Conservation (phyloP, 768 basidiomycete species). For the Boletus subparvulus region DNA sequence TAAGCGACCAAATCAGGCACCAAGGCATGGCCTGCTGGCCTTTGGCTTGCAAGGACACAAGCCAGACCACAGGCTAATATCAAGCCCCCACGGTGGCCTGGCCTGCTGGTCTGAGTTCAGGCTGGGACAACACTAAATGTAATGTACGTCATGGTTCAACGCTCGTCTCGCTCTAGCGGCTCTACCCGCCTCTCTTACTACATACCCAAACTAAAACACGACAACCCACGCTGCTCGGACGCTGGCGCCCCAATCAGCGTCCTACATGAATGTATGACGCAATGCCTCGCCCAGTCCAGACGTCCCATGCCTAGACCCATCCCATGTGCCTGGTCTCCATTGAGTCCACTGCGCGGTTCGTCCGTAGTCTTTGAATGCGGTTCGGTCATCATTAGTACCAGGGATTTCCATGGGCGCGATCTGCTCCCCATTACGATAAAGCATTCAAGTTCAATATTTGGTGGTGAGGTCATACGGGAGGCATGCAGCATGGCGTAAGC, state of each 20-base stretch:
- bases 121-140: neutral
- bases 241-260: neutral
- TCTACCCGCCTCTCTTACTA: neutral
- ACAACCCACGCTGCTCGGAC: neutral
- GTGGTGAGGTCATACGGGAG: neutral
- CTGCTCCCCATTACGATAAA: conserved; percentile 6
- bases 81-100: too few species aligned
- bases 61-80: too few species aligned
- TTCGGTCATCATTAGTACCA: neutral
- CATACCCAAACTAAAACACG: neutral
- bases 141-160: neutral
- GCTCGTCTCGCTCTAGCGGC: neutral
- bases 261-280: neutral
- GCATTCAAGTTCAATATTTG: too few species aligned
- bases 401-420: conserved; percentile 7
- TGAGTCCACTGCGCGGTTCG: neutral
- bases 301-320: neutral
- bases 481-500: neutral
- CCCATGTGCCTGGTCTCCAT: neutral
- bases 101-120: too few species aligned
- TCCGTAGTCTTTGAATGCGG: neutral
- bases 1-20: too few species aligned
- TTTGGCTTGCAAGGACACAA: too few species aligned
- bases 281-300: neutral
- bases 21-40: too few species aligned